phyloP scores from a whole-genome alignment of 805 yeast genomes.

The Hanseniaspora lachancei region DNA sequence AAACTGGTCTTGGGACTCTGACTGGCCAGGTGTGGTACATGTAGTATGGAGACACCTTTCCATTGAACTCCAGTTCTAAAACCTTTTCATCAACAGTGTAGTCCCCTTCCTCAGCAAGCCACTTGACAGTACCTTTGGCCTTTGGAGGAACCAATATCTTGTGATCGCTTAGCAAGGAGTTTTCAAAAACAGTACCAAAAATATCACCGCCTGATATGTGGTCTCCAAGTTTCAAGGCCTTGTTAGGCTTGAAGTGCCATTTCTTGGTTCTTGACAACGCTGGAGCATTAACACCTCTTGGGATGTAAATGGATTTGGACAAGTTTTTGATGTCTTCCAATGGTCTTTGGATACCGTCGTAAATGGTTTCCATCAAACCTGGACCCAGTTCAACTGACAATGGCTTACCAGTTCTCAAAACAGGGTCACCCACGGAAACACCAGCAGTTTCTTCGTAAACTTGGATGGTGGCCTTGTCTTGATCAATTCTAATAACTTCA shows the following conservation, averaged over 20 bases:
- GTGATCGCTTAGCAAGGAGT: conserved; percentile 83
- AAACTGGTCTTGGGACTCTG: conserved; percentile 97
- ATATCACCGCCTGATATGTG: conserved; percentile 98
- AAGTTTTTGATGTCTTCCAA: conserved; percentile 78
- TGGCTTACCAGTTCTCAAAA: conserved; percentile 96
- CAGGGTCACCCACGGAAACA: conserved; percentile 98
- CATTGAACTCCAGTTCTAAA: conserved; percentile 89
- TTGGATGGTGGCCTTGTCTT: conserved; percentile 95
- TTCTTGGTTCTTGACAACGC: conserved; percentile 71
- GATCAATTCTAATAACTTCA: conserved; percentile 93
- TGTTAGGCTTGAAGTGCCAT: conserved; percentile 77
- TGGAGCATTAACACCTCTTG: conserved; percentile 97
- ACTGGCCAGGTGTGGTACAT: conserved; percentile 99
- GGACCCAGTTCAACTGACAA: conserved; percentile 97
- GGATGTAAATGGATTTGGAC: conserved; percentile 88
- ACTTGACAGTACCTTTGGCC: conserved; percentile 92
- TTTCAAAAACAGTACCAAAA: conserved; percentile 85
- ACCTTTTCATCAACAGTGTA: conserved; percentile 82
- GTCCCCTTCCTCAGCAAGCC: conserved; percentile 79
- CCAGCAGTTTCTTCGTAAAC: conserved; percentile 99
- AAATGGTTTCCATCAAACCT: conserved; percentile 97
- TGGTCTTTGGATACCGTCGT: conserved; percentile 99
- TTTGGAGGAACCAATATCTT: conserved; percentile 93
- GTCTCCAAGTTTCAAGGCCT: conserved; percentile 70
- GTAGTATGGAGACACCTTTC: conserved; percentile 62